A percentile compares a stretch with the other conserved stretches of the same genome.
phyloP scores from a whole-genome alignment of 2,329 filamentous ascomycete species.

The Fusarium torulosum region DNA sequence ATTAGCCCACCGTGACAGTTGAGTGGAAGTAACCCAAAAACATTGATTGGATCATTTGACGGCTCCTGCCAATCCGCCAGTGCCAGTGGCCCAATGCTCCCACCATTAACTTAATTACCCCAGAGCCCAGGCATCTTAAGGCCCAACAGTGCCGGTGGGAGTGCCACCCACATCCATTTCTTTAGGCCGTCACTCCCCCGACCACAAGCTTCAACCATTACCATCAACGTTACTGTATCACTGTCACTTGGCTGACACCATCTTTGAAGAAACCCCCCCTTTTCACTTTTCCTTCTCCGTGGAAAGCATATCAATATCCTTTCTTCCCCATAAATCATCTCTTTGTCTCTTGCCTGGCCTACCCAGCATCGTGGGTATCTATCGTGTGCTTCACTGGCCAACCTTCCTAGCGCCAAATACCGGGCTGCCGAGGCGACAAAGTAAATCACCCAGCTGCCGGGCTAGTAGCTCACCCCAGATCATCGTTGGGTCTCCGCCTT shows the following conservation, averaged over 20 bases:
- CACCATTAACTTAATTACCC: constrained; percentile 9
- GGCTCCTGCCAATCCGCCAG: constrained; percentile 24
- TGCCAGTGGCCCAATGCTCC: constrained; percentile 12
- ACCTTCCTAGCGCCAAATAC: constrained; percentile 39
- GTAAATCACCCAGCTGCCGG: constrained; percentile 40
- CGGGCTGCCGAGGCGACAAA: constrained; percentile 40
- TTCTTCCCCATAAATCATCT: constrained; percentile 21
- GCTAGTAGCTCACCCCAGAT: constrained; percentile 48
- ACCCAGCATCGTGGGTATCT: constrained; percentile 22
- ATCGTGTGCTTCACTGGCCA: constrained; percentile 34
- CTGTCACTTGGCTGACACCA: constrained; percentile 40
- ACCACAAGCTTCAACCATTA: constrained; percentile 18
- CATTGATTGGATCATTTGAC: constrained; percentile 31
- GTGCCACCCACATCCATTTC: constrained; percentile 13
- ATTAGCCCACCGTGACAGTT: constrained; percentile 37
- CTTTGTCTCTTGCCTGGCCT: constrained; percentile 7
- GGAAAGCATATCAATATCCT: constrained; percentile 46
- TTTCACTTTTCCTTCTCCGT: constrained; percentile 7
- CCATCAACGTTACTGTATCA: constrained; percentile 28
- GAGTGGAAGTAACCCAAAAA: constrained; percentile 36
- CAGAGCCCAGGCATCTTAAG: not conserved
- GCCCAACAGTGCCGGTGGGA: not conserved
- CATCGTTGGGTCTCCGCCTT: constrained; percentile 31
- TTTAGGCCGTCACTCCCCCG: constrained; percentile 4
- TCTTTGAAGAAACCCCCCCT: constrained; percentile 31